These are phyloP conservation scores for Aspergillus jensenii DNA, from an alignment of 2,329 filamentous ascomycete species.

Conservation along the genomic window DNA sequence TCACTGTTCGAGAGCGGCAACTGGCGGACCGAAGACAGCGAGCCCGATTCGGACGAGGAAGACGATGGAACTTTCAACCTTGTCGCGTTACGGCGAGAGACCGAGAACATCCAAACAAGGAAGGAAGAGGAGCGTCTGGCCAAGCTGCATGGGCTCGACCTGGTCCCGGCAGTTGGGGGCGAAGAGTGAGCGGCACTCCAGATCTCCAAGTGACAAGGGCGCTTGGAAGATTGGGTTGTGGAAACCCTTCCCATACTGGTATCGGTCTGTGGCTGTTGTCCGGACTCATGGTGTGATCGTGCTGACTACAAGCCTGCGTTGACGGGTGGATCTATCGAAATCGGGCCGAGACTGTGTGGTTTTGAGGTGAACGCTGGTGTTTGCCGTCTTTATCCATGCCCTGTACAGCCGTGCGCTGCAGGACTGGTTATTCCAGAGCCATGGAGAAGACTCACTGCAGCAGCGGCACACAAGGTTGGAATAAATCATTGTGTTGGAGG, in stretches of 20 bases:
- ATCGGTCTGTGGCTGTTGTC: slow-evolving; percentile 19
- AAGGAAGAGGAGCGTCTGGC: slow-evolving; percentile 73
- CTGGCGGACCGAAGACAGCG: slow-evolving; percentile 70
- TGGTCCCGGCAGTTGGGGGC: slow-evolving; percentile 24
- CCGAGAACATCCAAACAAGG: slow-evolving; percentile 69
- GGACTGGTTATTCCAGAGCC: slow-evolving; percentile 10
- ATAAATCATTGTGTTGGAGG: slow-evolving; percentile 27
- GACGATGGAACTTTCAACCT: slow-evolving; percentile 66
- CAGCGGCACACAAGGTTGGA: slow-evolving; percentile 24
- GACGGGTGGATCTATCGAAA: slow-evolving; percentile 20
- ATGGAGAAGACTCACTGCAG: slow-evolving; percentile 20
- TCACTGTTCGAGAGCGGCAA: slow-evolving; percentile 96
- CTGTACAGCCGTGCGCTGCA: slow-evolving; percentile 8
- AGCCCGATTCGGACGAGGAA: slow-evolving; percentile 60
- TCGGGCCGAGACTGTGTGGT: slow-evolving; percentile 22
- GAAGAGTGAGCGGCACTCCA: slow-evolving; percentile 26
- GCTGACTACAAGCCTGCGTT: slow-evolving; percentile 22
- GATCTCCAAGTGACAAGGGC: slow-evolving; percentile 21
- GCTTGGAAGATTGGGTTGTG: slow-evolving; percentile 29
- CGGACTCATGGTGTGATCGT: slow-evolving; percentile 24
- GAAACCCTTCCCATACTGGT: slow-evolving; percentile 23
- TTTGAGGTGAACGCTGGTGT: slow-evolving; percentile 20
- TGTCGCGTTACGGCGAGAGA: slow-evolving; percentile 79
- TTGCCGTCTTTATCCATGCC: slow-evolving; percentile 18
- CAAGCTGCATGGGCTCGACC: slow-evolving; percentile 30